Evolutionary conservation across 495 filamentous ascomycete genomes (phyloP).

Genomic region (Penicillium simplicissimum): DNA sequence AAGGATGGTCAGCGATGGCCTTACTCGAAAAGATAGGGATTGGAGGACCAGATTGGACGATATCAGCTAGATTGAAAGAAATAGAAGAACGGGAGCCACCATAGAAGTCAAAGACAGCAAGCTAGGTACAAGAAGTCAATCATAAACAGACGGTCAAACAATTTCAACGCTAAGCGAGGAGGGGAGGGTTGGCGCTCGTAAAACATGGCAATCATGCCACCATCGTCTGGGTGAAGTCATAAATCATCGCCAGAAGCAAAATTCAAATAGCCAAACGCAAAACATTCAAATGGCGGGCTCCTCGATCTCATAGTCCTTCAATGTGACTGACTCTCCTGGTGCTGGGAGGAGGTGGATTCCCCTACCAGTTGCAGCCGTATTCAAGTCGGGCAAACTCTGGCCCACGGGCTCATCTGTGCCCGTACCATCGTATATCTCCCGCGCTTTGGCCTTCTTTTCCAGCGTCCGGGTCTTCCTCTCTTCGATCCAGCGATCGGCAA

Average conservation of each 20-base stretch:
- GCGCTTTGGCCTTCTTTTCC: conserved; percentile 38
- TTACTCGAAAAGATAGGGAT: conserved; percentile 26
- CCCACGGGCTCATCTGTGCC: conserved; percentile 25
- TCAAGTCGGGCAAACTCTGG: conserved; percentile 30
- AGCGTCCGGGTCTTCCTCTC: conserved; percentile 57
- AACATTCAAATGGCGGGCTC: conserved; percentile 32
- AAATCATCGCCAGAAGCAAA: conserved; percentile 8
- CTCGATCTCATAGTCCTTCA: conserved; percentile 44
- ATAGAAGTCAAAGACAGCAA: conserved; percentile 9
- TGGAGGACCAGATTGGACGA: conserved; percentile 12
- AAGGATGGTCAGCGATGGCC: conserved; percentile 34
- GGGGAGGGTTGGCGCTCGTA: not conserved
- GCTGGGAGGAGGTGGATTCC: conserved; percentile 28
- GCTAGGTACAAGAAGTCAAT: conserved; percentile 22
- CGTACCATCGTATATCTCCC: conserved; percentile 39
- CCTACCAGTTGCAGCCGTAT: conserved; percentile 31
- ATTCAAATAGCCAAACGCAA: conserved; percentile 1
- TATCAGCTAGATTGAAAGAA: conserved; percentile 26
- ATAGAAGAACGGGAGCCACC: conserved; percentile 25
- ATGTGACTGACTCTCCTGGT: conserved; percentile 31
- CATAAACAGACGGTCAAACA: not conserved
- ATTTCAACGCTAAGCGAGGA: not conserved
- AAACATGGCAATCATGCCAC: not conserved
- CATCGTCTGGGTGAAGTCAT: not conserved
- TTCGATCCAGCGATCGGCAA: conserved; percentile 62